A percentile compares a stretch with the other conserved stretches of the same genome.
Conservation (phyloP, 1,284 basidiomycete genomes). For the Cryptococcus neoformans region DNA sequence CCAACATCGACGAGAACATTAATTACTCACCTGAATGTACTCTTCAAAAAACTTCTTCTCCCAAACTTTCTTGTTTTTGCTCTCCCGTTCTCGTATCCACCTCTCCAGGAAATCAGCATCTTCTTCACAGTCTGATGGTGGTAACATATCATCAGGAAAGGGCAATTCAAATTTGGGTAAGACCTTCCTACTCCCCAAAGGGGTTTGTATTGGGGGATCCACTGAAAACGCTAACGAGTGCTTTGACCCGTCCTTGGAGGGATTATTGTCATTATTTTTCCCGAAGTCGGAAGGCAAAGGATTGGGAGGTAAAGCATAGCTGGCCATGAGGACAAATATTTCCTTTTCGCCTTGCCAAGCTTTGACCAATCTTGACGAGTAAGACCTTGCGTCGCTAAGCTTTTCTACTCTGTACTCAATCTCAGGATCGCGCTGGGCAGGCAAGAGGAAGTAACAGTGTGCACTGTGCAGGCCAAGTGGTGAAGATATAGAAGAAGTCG, state of each 20-base stretch:
- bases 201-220: not conserved
- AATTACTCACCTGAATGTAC: slow-evolving; percentile 54
- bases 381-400: slow-evolving; percentile 61
- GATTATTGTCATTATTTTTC: too few species aligned
- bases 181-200: slow-evolving; percentile 10
- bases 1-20: too few species aligned
- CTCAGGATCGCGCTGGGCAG: slow-evolving; percentile 68
- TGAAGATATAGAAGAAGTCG: slow-evolving; percentile 67
- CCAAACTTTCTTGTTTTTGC: slow-evolving; percentile 14
- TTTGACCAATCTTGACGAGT: slow-evolving; percentile 60
- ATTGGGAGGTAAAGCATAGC: slow-evolving; percentile 68
- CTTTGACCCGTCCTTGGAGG: not conserved
- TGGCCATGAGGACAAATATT: slow-evolving; percentile 81
- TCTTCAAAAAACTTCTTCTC: slow-evolving; percentile 29
- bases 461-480: slow-evolving; percentile 58
- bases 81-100: slow-evolving; percentile 23
- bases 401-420: slow-evolving; percentile 82
- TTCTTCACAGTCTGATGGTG: slow-evolving; percentile 62
- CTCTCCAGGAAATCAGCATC: slow-evolving; percentile 56
- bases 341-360: slow-evolving; percentile 70
- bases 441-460: slow-evolving; percentile 55
- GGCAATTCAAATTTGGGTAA: slow-evolving; percentile 28
- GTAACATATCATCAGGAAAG: slow-evolving; percentile 51
- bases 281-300: slow-evolving; percentile 5
- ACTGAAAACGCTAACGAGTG: not conserved